A percentile compares a stretch with the other conserved stretches of the same genome.
Conservation (phyloP, 768 basidiomycete genomes). For the Termitomyces sp. region DNA sequence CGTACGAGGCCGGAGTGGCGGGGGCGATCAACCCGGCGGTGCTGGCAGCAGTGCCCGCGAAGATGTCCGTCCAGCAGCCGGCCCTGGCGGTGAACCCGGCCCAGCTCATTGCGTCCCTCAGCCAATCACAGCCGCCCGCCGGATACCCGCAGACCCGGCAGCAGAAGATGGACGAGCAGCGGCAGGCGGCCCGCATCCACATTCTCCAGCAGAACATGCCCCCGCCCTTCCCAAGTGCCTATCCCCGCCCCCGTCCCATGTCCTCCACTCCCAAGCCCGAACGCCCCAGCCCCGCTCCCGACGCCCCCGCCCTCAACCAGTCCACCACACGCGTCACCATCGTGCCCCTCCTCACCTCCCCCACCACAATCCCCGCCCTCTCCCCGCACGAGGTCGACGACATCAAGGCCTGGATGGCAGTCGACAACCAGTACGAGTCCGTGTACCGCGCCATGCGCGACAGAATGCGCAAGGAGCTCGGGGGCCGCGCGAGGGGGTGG, state of each 20-base stretch:
- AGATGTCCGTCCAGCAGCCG: background rate
- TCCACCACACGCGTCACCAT: conserved; percentile 54
- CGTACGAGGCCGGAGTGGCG: background rate
- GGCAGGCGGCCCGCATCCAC: background rate
- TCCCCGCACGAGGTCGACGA: conserved; percentile 41
- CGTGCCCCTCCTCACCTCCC: conserved; percentile 55
- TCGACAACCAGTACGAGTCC: conserved; percentile 9
- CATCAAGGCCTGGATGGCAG: conserved; percentile 59
- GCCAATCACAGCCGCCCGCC: background rate
- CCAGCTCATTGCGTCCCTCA: background rate
- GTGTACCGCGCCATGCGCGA: conserved; percentile 28
- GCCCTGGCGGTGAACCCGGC: background rate
- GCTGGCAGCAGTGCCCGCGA: background rate
- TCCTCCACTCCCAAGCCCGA: background rate
- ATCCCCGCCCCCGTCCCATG: no score
- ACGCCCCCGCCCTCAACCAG: conserved; percentile 43
- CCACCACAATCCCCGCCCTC: conserved; percentile 50
- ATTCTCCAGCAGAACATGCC: background rate
- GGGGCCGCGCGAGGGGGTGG: conserved; percentile 50
- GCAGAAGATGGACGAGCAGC: background rate
- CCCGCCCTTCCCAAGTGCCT: no score
- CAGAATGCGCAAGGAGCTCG: conserved; percentile 37
- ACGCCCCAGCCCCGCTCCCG: background rate
- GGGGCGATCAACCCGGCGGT: background rate
- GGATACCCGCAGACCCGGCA: background rate